phyloP scores from a whole-genome alignment of 2,329 filamentous ascomycete genomes.

The Fusarium azukiicola region DNA sequence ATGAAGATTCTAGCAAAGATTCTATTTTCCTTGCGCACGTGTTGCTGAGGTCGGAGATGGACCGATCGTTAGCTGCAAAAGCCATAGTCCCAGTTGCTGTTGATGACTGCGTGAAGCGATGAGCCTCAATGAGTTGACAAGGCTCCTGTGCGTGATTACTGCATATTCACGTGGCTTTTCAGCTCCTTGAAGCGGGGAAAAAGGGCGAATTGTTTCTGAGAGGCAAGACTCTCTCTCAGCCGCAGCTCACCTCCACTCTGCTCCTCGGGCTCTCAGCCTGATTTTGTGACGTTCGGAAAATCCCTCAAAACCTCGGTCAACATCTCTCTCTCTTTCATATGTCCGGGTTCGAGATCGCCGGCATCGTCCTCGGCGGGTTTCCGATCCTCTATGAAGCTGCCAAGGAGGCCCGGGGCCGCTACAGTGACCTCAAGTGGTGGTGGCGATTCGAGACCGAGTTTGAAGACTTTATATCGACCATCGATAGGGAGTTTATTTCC shows the following conservation, averaged over 20 bases:
- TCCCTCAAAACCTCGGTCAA: background rate
- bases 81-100: background rate
- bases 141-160: background rate
- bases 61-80: background rate
- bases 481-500: constrained; percentile 12
- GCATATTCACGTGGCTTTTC: background rate
- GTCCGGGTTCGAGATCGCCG: constrained; percentile 31
- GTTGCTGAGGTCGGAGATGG: background rate
- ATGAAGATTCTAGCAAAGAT: background rate
- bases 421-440: constrained; percentile 9
- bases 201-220: background rate
- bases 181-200: background rate
- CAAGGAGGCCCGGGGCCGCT: constrained; percentile 6
- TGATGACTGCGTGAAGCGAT: background rate
- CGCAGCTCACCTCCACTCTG: background rate
- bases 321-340: background rate
- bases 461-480: constrained; percentile 20
- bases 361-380: constrained; percentile 22
- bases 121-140: too few relatives aligned
- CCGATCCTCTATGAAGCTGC: background rate
- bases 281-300: background rate
- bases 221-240: background rate
- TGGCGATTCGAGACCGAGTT: constrained; percentile 32
- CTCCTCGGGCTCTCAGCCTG: background rate
- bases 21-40: background rate